These are phyloP conservation scores for Tolypocladium tundrense DNA, from an alignment of 2,329 filamentous ascomycete genomes.

Conservation along the genomic window DNA sequence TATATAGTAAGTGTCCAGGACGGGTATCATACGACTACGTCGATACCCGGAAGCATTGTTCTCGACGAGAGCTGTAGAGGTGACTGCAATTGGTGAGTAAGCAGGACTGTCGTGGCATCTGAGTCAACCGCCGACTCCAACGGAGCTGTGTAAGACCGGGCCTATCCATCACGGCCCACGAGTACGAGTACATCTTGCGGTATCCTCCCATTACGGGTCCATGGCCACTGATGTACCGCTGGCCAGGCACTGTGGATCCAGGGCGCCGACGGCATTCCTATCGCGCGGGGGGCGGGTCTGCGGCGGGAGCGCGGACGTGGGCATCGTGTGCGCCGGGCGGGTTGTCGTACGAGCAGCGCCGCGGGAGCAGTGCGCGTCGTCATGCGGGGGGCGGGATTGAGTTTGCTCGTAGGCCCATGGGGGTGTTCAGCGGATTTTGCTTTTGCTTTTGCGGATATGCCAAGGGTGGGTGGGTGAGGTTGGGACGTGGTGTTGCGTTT, in stretches of 20 bases:
- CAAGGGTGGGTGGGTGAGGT: too few relatives aligned
- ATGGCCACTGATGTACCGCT: background rate
- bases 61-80: background rate
- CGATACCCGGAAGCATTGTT: constrained; percentile 18
- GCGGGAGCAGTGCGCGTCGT: background rate
- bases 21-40: constrained; percentile 6
- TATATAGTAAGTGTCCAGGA: constrained; percentile 8
- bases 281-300: background rate
- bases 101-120: background rate
- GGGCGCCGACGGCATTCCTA: background rate
- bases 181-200: background rate
- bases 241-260: background rate
- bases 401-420: background rate
- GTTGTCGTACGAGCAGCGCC: background rate
- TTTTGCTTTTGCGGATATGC: background rate
- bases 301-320: background rate
- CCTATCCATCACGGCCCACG: too few relatives aligned
- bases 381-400: background rate
- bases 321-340: background rate
- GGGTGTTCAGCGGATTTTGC: background rate
- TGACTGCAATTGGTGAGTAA: too few relatives aligned
- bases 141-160: background rate
- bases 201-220: background rate
- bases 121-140: background rate
- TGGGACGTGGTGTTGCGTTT: background rate